Conservation (phyloP, 176 grass and related monocot species). For the Triticum dicoccoides region DNA sequence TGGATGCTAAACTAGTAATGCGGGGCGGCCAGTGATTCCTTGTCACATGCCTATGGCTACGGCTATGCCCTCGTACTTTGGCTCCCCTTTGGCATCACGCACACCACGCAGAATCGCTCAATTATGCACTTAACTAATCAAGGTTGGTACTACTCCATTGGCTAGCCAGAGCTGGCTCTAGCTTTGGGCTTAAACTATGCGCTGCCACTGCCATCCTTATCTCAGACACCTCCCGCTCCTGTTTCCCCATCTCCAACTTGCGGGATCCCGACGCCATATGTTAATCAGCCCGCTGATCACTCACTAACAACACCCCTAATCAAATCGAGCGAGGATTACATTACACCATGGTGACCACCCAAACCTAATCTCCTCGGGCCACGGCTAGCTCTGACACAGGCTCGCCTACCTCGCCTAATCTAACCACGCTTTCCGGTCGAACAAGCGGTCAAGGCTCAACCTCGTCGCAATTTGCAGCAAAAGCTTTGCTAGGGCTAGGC, state of each 20-base stretch:
- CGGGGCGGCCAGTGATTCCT: constrained; percentile 43
- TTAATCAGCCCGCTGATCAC: constrained; percentile 1
- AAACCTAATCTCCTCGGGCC: constrained; percentile 46
- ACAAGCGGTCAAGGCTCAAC: background rate
- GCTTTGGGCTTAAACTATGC: constrained; percentile 28
- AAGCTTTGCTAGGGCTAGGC: background rate
- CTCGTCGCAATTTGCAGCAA: background rate
- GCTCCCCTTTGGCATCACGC: constrained; percentile 31
- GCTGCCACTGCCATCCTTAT: constrained; percentile 41
- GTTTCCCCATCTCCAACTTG: constrained; percentile 82
- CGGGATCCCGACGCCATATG: constrained; percentile 30
- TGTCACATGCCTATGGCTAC: constrained; percentile 45
- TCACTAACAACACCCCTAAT: background rate
- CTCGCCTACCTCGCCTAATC: background rate
- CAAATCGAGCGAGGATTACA: too few relatives aligned
- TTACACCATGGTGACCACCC: background rate
- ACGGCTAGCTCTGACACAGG: background rate
- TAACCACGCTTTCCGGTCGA: constrained; percentile 3
- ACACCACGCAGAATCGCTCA: constrained; percentile 16
- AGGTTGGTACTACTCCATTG: background rate
- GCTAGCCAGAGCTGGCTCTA: constrained; percentile 13
- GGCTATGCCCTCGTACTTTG: background rate
- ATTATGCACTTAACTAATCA: background rate
- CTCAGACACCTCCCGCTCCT: constrained; percentile 63
- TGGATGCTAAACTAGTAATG: constrained; percentile 20